Percentiles rank a stretch among this genome's conserved stretches.
Evolutionary conservation across 1,284 basidiomycete genomes (phyloP).

Genomic region (Leccinum holopus): DNA sequence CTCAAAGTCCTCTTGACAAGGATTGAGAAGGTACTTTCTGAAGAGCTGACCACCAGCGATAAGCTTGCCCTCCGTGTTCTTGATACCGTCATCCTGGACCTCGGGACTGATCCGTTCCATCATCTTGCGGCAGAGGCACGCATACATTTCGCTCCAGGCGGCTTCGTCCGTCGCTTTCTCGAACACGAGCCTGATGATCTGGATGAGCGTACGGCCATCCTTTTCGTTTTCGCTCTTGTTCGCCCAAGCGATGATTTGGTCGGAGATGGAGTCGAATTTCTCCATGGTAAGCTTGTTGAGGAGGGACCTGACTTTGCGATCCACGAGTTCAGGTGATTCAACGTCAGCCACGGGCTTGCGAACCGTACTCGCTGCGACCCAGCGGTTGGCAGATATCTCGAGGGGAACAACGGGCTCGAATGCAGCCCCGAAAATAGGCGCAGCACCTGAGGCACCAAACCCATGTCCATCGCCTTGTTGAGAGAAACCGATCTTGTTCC

Average conservation of each 20-base stretch:
- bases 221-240: conserved; percentile 93
- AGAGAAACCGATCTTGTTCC: too few species aligned
- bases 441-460: too few species aligned
- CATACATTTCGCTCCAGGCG: conserved; percentile 94
- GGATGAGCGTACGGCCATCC: conserved; percentile 91
- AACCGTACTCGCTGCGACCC: conserved; percentile 53
- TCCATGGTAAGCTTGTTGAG: conserved; percentile 98
- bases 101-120: conserved; percentile 85
- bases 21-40: conserved; percentile 90
- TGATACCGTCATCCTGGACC: conserved; percentile 85
- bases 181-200: conserved; percentile 95
- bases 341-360: conserved; percentile 42
- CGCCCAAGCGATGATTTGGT: conserved; percentile 91
- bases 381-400: conserved; percentile 78
- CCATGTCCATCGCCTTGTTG: too few species aligned
- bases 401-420: conserved; percentile 47
- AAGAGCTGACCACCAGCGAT: conserved; percentile 91
- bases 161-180: conserved; percentile 97
- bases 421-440: too few species aligned
- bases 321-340: conserved; percentile 81
- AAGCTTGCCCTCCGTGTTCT: conserved; percentile 75
- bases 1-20: conserved; percentile 96
- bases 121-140: conserved; percentile 90
- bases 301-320: conserved; percentile 90
- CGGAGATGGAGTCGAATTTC: conserved; percentile 93